Evolutionary conservation across 768 basidiomycete species (phyloP).

Genomic region (Suillus bovinus): DNA sequence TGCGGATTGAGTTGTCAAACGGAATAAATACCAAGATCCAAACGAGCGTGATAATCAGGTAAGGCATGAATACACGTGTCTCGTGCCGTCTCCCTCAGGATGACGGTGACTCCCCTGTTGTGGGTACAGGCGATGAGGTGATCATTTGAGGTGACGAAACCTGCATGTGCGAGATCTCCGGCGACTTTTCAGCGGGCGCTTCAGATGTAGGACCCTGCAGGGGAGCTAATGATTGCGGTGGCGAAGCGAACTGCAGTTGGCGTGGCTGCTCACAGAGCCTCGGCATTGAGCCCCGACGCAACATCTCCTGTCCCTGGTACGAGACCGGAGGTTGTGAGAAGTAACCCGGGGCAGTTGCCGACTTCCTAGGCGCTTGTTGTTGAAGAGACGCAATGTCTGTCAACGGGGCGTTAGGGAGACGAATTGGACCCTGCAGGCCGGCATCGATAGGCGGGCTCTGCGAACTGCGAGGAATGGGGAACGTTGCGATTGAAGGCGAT

Average conservation of each 20-base stretch:
- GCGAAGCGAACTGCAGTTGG: constrained; percentile 29
- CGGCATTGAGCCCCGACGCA: constrained; percentile 35
- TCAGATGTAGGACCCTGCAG: constrained; percentile 30
- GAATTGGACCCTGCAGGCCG: constrained; percentile 49
- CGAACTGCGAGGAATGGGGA: constrained; percentile 59
- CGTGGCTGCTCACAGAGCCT: constrained; percentile 21
- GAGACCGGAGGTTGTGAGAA: constrained; percentile 28
- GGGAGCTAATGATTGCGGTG: constrained; percentile 28
- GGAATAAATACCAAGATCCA: constrained; percentile 32
- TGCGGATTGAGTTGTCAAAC: constrained; percentile 25
- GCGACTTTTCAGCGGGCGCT: constrained; percentile 23
- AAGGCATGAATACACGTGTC: constrained; percentile 1
- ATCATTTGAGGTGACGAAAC: constrained; percentile 27
- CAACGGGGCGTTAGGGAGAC: constrained; percentile 72
- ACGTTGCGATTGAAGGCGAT: constrained; percentile 60
- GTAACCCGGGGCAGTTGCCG: constrained; percentile 34
- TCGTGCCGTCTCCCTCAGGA: constrained; percentile 16
- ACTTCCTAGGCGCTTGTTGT: constrained; percentile 35
- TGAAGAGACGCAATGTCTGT: constrained; percentile 63
- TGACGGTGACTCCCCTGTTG: constrained; percentile 21
- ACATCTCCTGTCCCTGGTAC: constrained; percentile 29
- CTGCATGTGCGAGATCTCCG: constrained; percentile 20
- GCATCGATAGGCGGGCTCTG: constrained; percentile 51
- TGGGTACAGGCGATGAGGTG: constrained; percentile 20
- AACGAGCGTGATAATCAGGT: constrained; percentile 11